These are phyloP conservation scores for Rhizophora apiculata DNA, from an alignment of 345 rosid genomes.

Conservation along the genomic window DNA sequence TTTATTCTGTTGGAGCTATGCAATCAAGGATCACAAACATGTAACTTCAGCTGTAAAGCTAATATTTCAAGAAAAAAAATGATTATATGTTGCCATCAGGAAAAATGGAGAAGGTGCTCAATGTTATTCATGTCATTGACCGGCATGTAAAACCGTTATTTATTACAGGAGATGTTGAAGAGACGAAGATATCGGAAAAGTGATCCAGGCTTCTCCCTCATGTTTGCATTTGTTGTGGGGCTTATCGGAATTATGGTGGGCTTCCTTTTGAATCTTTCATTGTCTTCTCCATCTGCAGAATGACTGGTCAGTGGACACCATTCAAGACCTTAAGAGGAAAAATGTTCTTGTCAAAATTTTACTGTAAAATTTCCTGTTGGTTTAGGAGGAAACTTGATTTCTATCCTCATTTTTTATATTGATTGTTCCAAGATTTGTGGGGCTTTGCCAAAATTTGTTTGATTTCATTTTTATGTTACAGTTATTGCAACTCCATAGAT, in stretches of 20 bases:
- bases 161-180: conserved; percentile 62
- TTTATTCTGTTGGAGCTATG: too few species aligned
- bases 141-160: background rate
- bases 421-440: conserved; percentile 18
- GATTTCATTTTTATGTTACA: conserved; percentile 25
- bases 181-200: conserved; percentile 55
- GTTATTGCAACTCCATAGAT: background rate
- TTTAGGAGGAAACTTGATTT: conserved; percentile 18
- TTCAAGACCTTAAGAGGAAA: conserved; percentile 1
- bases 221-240: conserved; percentile 73
- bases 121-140: background rate
- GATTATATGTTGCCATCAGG: background rate
- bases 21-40: too few species aligned
- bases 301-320: conserved; percentile 12
- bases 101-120: background rate
- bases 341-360: conserved; percentile 16
- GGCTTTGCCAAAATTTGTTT: conserved; percentile 20
- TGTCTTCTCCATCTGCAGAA: conserved; percentile 48
- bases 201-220: conserved; percentile 59
- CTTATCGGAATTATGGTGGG: conserved; percentile 77
- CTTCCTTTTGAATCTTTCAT: conserved; percentile 59
- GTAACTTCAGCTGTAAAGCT: background rate
- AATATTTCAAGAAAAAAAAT: background rate
- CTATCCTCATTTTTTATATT: conserved; percentile 26
- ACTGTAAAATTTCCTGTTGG: conserved; percentile 9